Percentiles rank a stretch among this genome's conserved stretches.
Evolutionary conservation across 805 yeast species (phyloP).

Genomic region (Citeromyces nyonsensis): DNA sequence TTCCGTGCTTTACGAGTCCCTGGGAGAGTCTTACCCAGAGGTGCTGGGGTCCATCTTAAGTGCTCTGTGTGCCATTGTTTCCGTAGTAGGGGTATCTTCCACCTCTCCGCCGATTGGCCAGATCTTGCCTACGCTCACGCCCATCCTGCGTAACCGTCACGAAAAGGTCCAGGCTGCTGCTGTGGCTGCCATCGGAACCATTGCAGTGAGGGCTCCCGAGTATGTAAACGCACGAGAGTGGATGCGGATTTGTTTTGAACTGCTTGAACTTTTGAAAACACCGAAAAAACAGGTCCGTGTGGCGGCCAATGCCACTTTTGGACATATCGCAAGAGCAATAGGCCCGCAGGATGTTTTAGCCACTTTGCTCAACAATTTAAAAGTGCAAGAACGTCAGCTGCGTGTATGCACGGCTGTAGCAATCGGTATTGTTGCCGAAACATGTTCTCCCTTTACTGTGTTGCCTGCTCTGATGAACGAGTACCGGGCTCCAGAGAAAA

Average conservation of each 20-base stretch:
- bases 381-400: conserved; percentile 90
- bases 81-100: conserved; percentile 37
- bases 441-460: conserved; percentile 85
- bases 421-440: conserved; percentile 88
- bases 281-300: conserved; percentile 61
- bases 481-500: conserved; percentile 79
- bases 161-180: conserved; percentile 82
- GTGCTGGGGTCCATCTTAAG: conserved; percentile 75
- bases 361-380: conserved; percentile 66
- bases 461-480: conserved; percentile 93
- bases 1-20: conserved; percentile 69
- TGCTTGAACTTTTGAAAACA: conserved; percentile 78
- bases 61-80: conserved; percentile 52
- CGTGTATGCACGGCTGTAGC: conserved; percentile 98
- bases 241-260: conserved; percentile 91
- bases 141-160: conserved; percentile 78
- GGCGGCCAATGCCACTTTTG: conserved; percentile 85
- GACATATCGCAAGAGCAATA: conserved; percentile 76
- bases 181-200: conserved; percentile 63
- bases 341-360: conserved; percentile 94
- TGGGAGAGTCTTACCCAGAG: conserved; percentile 92
- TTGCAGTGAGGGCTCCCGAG: conserved; percentile 71
- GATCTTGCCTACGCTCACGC: conserved; percentile 76
- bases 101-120: conserved; percentile 76
- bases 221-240: conserved; percentile 85